Percentiles rank a stretch among this genome's conserved stretches.
These are phyloP conservation scores for Plasmodium coatneyi DNA, from an alignment of 169 alveolate species.

Conservation along the genomic window DNA sequence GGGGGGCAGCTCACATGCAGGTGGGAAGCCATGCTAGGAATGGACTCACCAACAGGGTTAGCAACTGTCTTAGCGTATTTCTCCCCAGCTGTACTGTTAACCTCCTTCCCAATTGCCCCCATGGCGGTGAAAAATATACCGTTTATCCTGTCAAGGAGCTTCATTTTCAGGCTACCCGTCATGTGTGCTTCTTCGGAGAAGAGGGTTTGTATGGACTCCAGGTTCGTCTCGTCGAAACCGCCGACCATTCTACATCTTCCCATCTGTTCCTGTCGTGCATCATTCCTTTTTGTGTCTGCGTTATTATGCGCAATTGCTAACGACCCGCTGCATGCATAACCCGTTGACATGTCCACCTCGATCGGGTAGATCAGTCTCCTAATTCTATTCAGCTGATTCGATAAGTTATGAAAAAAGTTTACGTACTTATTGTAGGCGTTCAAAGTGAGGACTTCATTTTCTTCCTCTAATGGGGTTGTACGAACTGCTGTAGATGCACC, in stretches of 20 bases:
- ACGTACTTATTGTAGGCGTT: not conserved
- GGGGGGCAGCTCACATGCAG: not conserved
- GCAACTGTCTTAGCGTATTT: not conserved
- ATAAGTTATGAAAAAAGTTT: conserved; percentile 16
- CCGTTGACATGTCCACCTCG: not conserved
- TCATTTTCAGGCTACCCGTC: not conserved
- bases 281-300: not conserved
- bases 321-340: not conserved
- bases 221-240: not conserved
- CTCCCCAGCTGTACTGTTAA: not conserved
- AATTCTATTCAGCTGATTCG: conserved; percentile 4
- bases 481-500: no score
- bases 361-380: conserved; percentile 2
- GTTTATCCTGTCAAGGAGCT: conserved; percentile 17
- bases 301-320: not conserved
- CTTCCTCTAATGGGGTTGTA: not conserved
- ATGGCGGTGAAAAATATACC: not conserved
- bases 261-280: not conserved
- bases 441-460: not conserved
- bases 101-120: not conserved
- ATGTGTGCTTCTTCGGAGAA: not conserved
- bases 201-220: not conserved
- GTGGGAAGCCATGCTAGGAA: not conserved
- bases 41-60: not conserved
- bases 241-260: not conserved